Base-by-base conservation (phyloP, 2,329 filamentous ascomycete genomes). In the Penicillium concentricum region DNA sequence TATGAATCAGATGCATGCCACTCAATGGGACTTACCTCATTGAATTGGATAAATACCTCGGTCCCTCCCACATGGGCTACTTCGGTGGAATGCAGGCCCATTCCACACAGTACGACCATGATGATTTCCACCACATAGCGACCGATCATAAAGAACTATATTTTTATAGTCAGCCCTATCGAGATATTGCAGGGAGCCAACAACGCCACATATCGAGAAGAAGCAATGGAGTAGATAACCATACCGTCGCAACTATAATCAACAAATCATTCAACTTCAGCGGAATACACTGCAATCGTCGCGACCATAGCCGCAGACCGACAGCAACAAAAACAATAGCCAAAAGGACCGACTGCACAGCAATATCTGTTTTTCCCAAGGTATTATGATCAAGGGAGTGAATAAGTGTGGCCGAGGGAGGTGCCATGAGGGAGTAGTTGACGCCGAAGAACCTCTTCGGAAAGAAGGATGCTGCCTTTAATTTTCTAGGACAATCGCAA, bases 41-140 rank as follows among this genome's bases (percentile, higher is more conserved):
- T 47, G 41, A 66, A 62, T 16, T 38, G 51, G 26, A 62, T 39
- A 15, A 61, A 38, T 15, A 37, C 24, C 13, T 58, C 42, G 2
- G 41, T 12, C 4, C 58, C 61, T 35, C 59, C 60, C 38, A 56
- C n/a, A 5, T 28, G 30, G 30, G 13, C 28, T 32, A 62, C 58
- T 32, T 64, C 61, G 15, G 53, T 28, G 22, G 59, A 28, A 48
- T 62, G 62, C 5, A 64, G 43, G 3, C 64, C 64, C 59, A 65
- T 37, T 18, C 64, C 64, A 52, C 60, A 62, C 5, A 59, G 47
- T 20, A 66, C 28, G 20, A 66, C 39, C 32, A 61, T 20, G 13
- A 59, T 10, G n/a, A 64, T 57, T 48, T 66, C 64, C 13, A 65
- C 51, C 13, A 48, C 30, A 56, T 66, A 66, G 24, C 63, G 61